These are phyloP conservation scores for Fraxinus velutina DNA, from an alignment of 305 asterid species.

Conservation along the genomic window DNA sequence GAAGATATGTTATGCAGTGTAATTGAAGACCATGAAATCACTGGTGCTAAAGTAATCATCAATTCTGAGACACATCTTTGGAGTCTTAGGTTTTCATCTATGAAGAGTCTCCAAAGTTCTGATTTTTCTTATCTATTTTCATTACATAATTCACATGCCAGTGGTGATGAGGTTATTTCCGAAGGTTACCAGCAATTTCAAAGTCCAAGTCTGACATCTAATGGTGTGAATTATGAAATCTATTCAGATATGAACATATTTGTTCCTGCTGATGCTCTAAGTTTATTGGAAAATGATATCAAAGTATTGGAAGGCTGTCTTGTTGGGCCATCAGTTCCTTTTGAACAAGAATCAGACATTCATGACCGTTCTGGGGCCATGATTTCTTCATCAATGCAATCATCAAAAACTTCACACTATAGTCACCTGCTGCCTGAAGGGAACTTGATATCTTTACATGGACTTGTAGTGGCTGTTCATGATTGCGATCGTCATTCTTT, in stretches of 20 bases:
- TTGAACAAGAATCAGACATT: slow-evolving; percentile 29
- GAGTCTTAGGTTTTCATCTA: slow-evolving; percentile 51
- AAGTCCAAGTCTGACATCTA: slow-evolving; percentile 29
- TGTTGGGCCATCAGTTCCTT: slow-evolving; percentile 29
- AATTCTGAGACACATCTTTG: slow-evolving; percentile 43
- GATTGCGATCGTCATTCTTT: slow-evolving; percentile 34
- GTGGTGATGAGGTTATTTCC: slow-evolving; percentile 29
- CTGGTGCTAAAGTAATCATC: slow-evolving; percentile 42
- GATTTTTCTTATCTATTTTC: slow-evolving; percentile 29
- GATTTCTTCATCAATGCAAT: slow-evolving; percentile 28
- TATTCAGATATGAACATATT: slow-evolving; percentile 47
- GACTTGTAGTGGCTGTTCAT: slow-evolving; percentile 62
- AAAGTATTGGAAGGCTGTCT: slow-evolving; percentile 23
- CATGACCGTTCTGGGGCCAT: slow-evolving; percentile 14
- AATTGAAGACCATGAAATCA: slow-evolving; percentile 28
- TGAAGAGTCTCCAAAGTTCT: slow-evolving; percentile 37
- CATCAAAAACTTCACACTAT: slow-evolving; percentile 37
- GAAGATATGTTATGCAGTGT: slow-evolving; percentile 41
- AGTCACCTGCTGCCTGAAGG: slow-evolving; percentile 64
- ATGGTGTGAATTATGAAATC: slow-evolving; percentile 24
- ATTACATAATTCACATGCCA: slow-evolving; percentile 18
- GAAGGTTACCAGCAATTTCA: slow-evolving; percentile 28
- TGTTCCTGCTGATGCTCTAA: slow-evolving; percentile 45
- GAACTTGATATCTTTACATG: slow-evolving; percentile 54
- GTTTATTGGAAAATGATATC: slow-evolving; percentile 40